Percentiles rank a stretch among this genome's conserved stretches.
These are phyloP conservation scores for Stenogyne calaminthoides DNA, from an alignment of 305 asterid genomes.

Conservation along the genomic window DNA sequence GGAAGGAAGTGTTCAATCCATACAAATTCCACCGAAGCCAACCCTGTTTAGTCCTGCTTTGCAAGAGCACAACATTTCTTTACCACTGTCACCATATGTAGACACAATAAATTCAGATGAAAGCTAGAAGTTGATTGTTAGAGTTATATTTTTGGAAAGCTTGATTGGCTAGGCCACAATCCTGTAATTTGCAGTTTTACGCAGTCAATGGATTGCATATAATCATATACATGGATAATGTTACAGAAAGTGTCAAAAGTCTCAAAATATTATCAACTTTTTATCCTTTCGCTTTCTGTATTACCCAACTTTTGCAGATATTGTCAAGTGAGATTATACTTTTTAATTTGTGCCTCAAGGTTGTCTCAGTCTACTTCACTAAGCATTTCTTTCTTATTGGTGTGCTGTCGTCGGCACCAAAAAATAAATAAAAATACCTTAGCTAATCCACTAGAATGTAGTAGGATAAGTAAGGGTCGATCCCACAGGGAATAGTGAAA, in stretches of 20 bases:
- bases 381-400: too few relatives aligned
- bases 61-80: background rate
- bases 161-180: background rate
- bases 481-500: too few relatives aligned
- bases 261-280: background rate
- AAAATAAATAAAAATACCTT: too few relatives aligned
- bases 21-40: slow-evolving; percentile 40
- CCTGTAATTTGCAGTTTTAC: background rate
- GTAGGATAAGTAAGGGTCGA: too few relatives aligned
- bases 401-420: too few relatives aligned
- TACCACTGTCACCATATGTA: background rate
- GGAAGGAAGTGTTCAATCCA: slow-evolving; percentile 33
- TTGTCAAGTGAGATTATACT: background rate
- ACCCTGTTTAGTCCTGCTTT: slow-evolving; percentile 1
- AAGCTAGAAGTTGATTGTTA: too few relatives aligned
- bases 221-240: background rate
- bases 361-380: background rate
- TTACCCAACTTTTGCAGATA: background rate
- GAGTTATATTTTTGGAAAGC: too few relatives aligned
- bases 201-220: background rate
- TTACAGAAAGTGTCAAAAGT: background rate
- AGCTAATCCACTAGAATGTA: too few relatives aligned
- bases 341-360: background rate
- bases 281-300: background rate
- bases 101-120: too few relatives aligned